phyloP scores from a whole-genome alignment of 352 stramenopile species.

The Phytophthora hybrid region DNA sequence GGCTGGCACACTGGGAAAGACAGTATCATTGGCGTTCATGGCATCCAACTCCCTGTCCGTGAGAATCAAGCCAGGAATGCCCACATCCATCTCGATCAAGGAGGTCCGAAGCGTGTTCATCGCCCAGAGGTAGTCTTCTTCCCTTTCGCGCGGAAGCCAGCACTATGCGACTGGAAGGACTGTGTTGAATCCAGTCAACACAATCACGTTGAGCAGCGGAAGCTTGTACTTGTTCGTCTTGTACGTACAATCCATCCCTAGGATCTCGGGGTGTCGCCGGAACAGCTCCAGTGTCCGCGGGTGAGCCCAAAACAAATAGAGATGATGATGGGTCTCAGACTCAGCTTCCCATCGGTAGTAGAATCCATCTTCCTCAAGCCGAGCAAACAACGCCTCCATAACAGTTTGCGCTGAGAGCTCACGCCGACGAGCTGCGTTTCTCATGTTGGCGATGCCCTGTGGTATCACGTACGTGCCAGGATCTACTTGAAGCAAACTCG shows the following conservation, averaged over 20 bases:
- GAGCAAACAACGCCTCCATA: no score
- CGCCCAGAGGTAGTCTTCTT: conserved; percentile 1
- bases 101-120: conserved; percentile 6
- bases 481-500: no score
- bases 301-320: conserved; percentile 13
- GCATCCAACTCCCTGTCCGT: no score
- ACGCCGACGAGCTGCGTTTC: no score
- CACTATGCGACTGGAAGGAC: conserved; percentile 18
- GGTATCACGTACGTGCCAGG: no score
- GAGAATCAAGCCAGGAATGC: no score
- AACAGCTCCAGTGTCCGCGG: neutral
- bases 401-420: no score
- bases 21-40: no score
- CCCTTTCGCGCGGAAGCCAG: conserved; percentile 10
- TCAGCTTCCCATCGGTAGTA: conserved; percentile 7
- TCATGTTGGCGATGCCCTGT: no score
- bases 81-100: neutral
- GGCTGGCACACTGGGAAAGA: no score
- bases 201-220: conserved; percentile 16
- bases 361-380: no score
- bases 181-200: conserved; percentile 13
- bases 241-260: conserved; percentile 19
- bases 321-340: neutral
- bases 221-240: conserved; percentile 24
- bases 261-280: neutral